phyloP scores from a whole-genome alignment of 2,329 filamentous ascomycete genomes.

The Ophiostoma australiae region DNA sequence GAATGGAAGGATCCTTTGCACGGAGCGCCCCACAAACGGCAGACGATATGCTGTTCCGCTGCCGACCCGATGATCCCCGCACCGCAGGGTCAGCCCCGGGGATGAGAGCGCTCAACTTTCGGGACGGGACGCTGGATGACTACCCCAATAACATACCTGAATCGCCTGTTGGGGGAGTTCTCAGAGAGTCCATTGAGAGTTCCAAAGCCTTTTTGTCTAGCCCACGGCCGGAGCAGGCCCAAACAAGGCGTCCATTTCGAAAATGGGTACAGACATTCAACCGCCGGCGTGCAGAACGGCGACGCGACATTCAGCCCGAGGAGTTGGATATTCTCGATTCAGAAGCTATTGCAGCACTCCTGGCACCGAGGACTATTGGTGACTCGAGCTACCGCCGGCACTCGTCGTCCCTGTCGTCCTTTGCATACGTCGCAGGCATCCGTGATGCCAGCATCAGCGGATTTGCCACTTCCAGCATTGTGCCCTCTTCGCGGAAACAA shows the following conservation, averaged over 20 bases:
- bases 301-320: not conserved
- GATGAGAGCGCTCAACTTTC: not conserved
- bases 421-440: slow-evolving; percentile 72
- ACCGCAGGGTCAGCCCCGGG: not conserved
- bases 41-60: not conserved
- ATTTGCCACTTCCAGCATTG: slow-evolving; percentile 61
- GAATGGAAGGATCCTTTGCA: not conserved
- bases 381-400: slow-evolving; percentile 42
- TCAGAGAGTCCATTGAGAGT: not conserved
- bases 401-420: slow-evolving; percentile 68
- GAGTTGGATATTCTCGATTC: not conserved
- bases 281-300: slow-evolving; percentile 44
- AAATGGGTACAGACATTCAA: slow-evolving; percentile 70
- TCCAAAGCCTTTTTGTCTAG: not conserved
- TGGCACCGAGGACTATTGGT: not conserved
- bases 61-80: not conserved
- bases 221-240: not conserved
- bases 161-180: not conserved
- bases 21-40: not conserved
- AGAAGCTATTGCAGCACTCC: not conserved
- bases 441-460: slow-evolving; percentile 78
- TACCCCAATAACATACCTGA: too few relatives aligned
- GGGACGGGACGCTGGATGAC: not conserved
- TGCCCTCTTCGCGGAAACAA: slow-evolving; percentile 54
- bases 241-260: slow-evolving; percentile 51